A percentile compares a stretch with the other conserved stretches of the same genome.
Conservation (phyloP, 495 filamentous ascomycete species). For the Aspergillus coremiiformis region DNA sequence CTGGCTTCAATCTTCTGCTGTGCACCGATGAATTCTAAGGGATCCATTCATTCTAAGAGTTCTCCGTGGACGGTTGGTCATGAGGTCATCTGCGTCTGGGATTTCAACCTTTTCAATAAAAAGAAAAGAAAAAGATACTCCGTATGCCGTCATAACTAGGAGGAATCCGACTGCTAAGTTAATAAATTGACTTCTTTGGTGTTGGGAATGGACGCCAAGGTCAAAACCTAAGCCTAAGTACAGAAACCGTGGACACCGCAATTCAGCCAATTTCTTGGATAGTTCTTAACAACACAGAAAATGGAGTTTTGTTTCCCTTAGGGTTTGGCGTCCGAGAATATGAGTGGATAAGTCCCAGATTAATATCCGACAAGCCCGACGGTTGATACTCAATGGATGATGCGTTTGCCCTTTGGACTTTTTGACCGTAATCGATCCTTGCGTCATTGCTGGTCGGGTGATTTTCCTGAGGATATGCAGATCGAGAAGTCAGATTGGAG, state of each 20-base stretch:
- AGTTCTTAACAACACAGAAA: neutral
- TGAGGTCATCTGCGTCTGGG: neutral
- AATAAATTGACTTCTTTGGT: neutral
- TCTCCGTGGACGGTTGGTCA: neutral
- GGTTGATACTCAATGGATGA: neutral
- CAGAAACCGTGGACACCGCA: neutral
- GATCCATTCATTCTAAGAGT: neutral
- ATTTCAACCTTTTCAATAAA: neutral
- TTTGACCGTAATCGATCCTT: constrained; percentile 4
- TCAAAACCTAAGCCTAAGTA: neutral
- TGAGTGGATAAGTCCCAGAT: constrained; percentile 3
- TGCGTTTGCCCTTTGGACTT: neutral
- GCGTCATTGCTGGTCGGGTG: constrained; percentile 5
- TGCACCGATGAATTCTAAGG: neutral
- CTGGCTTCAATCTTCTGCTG: neutral
- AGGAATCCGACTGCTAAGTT: neutral
- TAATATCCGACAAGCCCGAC: constrained; percentile 6
- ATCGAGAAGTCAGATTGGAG: too few relatives aligned
- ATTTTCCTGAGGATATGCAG: too few relatives aligned
- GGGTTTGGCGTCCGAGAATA: constrained; percentile 2
- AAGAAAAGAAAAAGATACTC: too few relatives aligned
- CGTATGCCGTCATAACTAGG: neutral
- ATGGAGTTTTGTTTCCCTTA: neutral
- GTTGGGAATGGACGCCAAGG: neutral
- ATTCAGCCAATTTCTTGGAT: neutral